Evolutionary conservation across 345 rosid genomes (phyloP).

Genomic region (Linum tenue): DNA sequence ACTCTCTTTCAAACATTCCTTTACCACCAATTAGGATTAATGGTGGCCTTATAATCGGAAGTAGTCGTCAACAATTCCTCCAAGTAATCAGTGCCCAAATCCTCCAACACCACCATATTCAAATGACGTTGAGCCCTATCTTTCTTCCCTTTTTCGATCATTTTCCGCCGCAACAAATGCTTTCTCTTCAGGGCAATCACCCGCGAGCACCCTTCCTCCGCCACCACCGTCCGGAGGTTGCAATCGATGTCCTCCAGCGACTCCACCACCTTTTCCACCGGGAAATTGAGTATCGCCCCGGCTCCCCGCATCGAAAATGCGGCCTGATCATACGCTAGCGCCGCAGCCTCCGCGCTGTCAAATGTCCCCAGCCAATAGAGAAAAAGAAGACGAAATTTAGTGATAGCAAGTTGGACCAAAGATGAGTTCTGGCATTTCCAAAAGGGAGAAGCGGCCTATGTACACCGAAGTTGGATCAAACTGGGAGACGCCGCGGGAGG

Average conservation of each 20-base stretch:
- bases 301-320: constrained; percentile 61
- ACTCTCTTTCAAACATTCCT: too few species aligned
- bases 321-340: constrained; percentile 53
- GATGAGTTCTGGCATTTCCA: too few species aligned
- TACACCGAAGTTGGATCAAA: too few species aligned
- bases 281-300: constrained; percentile 47
- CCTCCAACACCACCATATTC: constrained; percentile 61
- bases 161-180: constrained; percentile 61
- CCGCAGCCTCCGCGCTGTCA: too few species aligned
- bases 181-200: constrained; percentile 76
- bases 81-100: constrained; percentile 66
- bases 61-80: constrained; percentile 39
- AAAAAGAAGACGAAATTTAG: too few species aligned
- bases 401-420: too few species aligned
- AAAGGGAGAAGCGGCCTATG: too few species aligned
- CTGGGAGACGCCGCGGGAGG: too few species aligned
- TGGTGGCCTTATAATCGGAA: too few species aligned
- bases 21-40: too few species aligned
- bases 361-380: constrained; percentile 35
- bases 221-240: constrained; percentile 7
- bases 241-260: constrained; percentile 56
- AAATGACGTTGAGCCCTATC: constrained; percentile 25
- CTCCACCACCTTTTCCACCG: constrained; percentile 51
- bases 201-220: constrained; percentile 59
- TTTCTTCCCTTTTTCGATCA: constrained; percentile 28